Evolutionary conservation across 257 asterid genomes (phyloP), one percentile per base, ranked within the genome.

Genomic region (Gentiana dahurica): DNA sequence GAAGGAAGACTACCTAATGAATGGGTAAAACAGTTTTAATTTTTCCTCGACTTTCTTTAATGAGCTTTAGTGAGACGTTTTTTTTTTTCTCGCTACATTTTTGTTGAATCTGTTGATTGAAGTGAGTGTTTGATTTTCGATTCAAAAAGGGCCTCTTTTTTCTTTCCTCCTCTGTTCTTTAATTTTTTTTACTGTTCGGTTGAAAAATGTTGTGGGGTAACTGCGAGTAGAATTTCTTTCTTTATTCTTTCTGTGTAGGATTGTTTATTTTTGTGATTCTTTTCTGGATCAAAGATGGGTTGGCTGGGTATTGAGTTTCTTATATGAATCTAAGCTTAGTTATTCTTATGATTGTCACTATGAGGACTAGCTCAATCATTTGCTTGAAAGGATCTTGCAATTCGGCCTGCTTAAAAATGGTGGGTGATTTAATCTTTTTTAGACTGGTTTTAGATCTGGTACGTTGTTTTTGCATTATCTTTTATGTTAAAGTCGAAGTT

Each of bases 151-250:
- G 13, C 12, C 11, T 65, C 56, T 51, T 58, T 39, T 34, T 36
- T 57, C 48, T 53, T 54, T 41, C 8, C 47, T 54, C 37, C 39
- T 63, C 24, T 34, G 39, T 50, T 46, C 49, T 45, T 58, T 53
- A 51, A 49, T 65, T 12, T 53, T 54, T 47, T 36, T 51, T 36
- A 63, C 59, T 71, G 65, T 41, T 57, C 50, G 62, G n/a, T 51
- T 24, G 1, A 65, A 15, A 59, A 53, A 68, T 38, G 55, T 55
- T 55, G 39, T n/a, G 59, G 69, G 53, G 32, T 48, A 44, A 61
- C 59, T 70, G 65, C 75, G 59, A 82, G 79, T 76, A 65, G 63
- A 70, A 33, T 12, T 35, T 58, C 35, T 9, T 15, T 12, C 47
- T 64, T 55, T 12, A 41, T 58, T 34, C 35, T 36, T 36, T 43